Evolutionary conservation across 2,329 filamentous ascomycete species (phyloP).

Genomic region (Aspergillus luchuensis): DNA sequence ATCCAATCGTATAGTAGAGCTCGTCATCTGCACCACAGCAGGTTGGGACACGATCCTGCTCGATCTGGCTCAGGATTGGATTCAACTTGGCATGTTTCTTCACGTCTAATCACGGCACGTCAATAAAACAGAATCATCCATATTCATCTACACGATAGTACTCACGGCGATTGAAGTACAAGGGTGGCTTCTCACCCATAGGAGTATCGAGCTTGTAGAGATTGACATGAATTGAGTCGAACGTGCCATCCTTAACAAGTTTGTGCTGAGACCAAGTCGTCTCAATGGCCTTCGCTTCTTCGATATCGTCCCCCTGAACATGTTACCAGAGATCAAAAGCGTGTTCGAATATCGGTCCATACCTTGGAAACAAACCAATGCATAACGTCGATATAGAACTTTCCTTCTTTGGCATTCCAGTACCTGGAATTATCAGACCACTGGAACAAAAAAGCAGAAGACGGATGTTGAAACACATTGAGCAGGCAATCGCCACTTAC

Average conservation of each 20-base stretch:
- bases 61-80: no score
- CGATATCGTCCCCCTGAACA: constrained; percentile 25
- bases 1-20: constrained; percentile 16
- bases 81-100: constrained; percentile 21
- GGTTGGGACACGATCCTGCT: no score
- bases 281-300: constrained; percentile 17
- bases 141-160: neutral
- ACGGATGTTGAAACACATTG: no score
- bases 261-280: neutral
- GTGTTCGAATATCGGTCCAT: neutral
- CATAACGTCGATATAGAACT: constrained; percentile 18
- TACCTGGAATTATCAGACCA: no score
- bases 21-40: constrained; percentile 16
- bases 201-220: constrained; percentile 17
- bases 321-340: no score
- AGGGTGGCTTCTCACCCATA: neutral
- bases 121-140: no score
- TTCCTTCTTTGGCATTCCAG: no score
- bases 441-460: no score
- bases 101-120: no score
- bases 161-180: constrained; percentile 20
- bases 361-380: constrained; percentile 27
- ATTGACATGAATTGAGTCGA: neutral
- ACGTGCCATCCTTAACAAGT: neutral
- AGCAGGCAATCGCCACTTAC: constrained; percentile 10